Percentiles rank a stretch among this genome's conserved stretches.
These are phyloP conservation scores for Aspergillus awamori DNA, from an alignment of 2,329 filamentous ascomycete genomes.

Conservation along the genomic window DNA sequence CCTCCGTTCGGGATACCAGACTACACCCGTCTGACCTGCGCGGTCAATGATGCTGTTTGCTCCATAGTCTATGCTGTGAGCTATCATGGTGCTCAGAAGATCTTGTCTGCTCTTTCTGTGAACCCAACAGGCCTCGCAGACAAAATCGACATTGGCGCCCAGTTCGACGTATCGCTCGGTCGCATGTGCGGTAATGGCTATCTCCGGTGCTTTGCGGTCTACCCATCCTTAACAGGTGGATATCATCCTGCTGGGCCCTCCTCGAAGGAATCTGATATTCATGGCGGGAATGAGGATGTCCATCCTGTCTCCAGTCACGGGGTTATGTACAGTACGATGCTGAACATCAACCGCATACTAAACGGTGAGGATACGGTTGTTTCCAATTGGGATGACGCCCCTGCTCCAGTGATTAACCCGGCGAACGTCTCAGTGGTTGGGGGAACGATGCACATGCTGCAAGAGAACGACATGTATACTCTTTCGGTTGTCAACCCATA, in stretches of 20 bases:
- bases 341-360: slow-evolving; percentile 23
- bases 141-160: slow-evolving; percentile 27
- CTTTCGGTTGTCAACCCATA: not conserved
- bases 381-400: slow-evolving; percentile 24
- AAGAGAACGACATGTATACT: not conserved
- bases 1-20: slow-evolving; percentile 17
- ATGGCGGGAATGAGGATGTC: slow-evolving; percentile 14
- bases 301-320: slow-evolving; percentile 16
- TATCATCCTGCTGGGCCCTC: slow-evolving; percentile 16
- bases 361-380: slow-evolving; percentile 17
- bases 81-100: slow-evolving; percentile 22
- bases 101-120: slow-evolving; percentile 25
- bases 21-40: slow-evolving; percentile 20
- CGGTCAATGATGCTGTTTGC: slow-evolving; percentile 21
- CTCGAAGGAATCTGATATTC: slow-evolving; percentile 22
- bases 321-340: slow-evolving; percentile 26
- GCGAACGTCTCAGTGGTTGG: slow-evolving; percentile 4
- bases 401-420: slow-evolving; percentile 3
- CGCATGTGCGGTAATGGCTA: slow-evolving; percentile 26
- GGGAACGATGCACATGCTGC: slow-evolving; percentile 2
- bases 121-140: slow-evolving; percentile 23
- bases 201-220: slow-evolving; percentile 24
- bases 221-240: slow-evolving; percentile 21
- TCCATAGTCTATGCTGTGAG: slow-evolving; percentile 27
- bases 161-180: slow-evolving; percentile 27